A percentile compares a stretch with the other conserved stretches of the same genome.
Conservation (phyloP, 768 basidiomycete species). For the Pleurotus djamor region DNA sequence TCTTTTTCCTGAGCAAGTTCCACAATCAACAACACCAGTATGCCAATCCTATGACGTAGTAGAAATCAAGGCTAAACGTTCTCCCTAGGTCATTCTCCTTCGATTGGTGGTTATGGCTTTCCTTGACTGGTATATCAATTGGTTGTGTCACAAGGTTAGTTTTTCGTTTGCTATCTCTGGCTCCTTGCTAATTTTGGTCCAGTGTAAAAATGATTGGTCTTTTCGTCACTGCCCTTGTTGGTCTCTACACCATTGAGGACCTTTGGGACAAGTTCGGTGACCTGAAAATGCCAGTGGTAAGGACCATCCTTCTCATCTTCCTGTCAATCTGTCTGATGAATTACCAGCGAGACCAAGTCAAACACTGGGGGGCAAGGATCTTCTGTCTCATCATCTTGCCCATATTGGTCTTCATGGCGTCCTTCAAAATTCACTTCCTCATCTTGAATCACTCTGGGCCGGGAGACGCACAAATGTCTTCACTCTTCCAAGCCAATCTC, state of each 20-base stretch:
- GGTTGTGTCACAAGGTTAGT: slow-evolving; percentile 87
- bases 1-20: slow-evolving; percentile 93
- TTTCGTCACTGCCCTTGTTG: slow-evolving; percentile 93
- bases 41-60: slow-evolving; percentile 22
- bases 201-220: slow-evolving; percentile 97
- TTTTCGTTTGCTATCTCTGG: slow-evolving; percentile 7
- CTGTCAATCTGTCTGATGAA: not conserved
- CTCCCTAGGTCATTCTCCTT: slow-evolving; percentile 79
- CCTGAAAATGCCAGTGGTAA: slow-evolving; percentile 83
- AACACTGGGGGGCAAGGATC: slow-evolving; percentile 89
- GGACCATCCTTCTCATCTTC: slow-evolving; percentile 22
- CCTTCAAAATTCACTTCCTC: slow-evolving; percentile 96
- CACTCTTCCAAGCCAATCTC: slow-evolving; percentile 95
- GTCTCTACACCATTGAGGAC: slow-evolving; percentile 95
- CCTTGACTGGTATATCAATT: slow-evolving; percentile 91
- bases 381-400: slow-evolving; percentile 87
- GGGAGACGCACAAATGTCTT: slow-evolving; percentile 98
- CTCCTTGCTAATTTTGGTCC: slow-evolving; percentile 3
- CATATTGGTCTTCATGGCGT: slow-evolving; percentile 87
- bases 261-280: slow-evolving; percentile 99
- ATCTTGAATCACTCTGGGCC: slow-evolving; percentile 93
- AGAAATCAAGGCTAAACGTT: slow-evolving; percentile 7
- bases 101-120: slow-evolving; percentile 98
- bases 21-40: slow-evolving; percentile 96
- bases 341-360: slow-evolving; percentile 76